Conservation (phyloP, 768 basidiomycete species). For the Solioccasus polychromus region DNA sequence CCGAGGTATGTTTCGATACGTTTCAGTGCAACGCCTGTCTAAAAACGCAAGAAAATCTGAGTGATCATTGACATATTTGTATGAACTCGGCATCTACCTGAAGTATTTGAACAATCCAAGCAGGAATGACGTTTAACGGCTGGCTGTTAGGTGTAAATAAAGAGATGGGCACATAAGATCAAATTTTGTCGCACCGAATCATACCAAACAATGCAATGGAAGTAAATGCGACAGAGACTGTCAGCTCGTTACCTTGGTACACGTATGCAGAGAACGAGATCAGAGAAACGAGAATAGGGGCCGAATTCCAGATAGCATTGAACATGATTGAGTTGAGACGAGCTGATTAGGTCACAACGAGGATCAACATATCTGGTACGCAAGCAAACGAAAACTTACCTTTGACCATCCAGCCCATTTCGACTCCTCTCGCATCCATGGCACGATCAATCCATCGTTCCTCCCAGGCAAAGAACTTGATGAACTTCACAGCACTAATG, state of each 20-base stretch:
- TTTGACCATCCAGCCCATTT: slow-evolving; percentile 79
- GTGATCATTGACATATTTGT: too few relatives aligned
- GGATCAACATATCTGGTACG: too few relatives aligned
- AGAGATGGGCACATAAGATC: neutral
- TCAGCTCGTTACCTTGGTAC: slow-evolving; percentile 67
- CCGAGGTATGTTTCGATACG: slow-evolving; percentile 59
- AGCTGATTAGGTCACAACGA: too few relatives aligned
- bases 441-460: slow-evolving; percentile 42
- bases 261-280: slow-evolving; percentile 77
- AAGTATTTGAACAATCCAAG: slow-evolving; percentile 75
- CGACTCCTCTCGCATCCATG: slow-evolving; percentile 52
- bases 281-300: slow-evolving; percentile 78
- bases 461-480: slow-evolving; percentile 45
- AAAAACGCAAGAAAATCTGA: neutral
- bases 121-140: slow-evolving; percentile 78
- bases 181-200: slow-evolving; percentile 51
- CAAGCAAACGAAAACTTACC: slow-evolving; percentile 38
- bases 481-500: slow-evolving; percentile 38
- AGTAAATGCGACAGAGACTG: slow-evolving; percentile 83
- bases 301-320: slow-evolving; percentile 65
- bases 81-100: slow-evolving; percentile 34
- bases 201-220: slow-evolving; percentile 83
- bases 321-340: slow-evolving; percentile 75
- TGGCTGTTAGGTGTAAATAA: slow-evolving; percentile 33
- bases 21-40: slow-evolving; percentile 55